Conservation (phyloP, 139 green algal genomes). For the Edaphochlamys debaryana region DNA sequence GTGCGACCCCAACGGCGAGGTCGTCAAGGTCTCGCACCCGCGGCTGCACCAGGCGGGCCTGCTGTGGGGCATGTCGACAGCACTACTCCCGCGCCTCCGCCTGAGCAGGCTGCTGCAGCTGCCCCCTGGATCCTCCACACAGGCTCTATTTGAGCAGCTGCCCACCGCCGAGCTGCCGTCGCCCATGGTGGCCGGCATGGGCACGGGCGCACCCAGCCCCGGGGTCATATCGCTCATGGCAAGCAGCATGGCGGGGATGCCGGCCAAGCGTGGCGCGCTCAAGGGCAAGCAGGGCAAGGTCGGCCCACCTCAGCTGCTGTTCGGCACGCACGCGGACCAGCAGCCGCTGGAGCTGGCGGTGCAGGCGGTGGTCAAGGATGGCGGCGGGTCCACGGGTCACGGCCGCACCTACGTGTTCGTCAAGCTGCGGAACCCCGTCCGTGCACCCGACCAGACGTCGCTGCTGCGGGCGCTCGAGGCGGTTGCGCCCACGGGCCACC, state of each 20-base stretch:
- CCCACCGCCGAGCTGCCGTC: too few relatives aligned
- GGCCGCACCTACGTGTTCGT: slow-evolving; percentile 7
- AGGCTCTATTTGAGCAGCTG: background rate
- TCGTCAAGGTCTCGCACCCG: background rate
- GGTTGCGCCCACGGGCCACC: background rate
- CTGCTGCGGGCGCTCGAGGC: slow-evolving; percentile 18
- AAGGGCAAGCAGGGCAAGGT: slow-evolving; percentile 1
- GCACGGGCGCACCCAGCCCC: background rate
- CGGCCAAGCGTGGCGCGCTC: background rate
- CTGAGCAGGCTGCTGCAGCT: background rate
- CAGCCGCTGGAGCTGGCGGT: background rate
- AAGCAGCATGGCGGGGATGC: too few relatives aligned
- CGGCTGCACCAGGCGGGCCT: slow-evolving; percentile 19
- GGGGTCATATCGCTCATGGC: too few relatives aligned
- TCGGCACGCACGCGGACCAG: slow-evolving; percentile 1
- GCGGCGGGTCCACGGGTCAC: background rate
- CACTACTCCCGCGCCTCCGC: background rate
- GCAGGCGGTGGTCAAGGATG: slow-evolving; percentile 34
- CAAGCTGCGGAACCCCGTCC: background rate
- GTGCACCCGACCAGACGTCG: background rate
- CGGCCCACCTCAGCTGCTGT: slow-evolving; percentile 1
- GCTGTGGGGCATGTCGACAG: background rate
- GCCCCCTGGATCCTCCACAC: background rate
- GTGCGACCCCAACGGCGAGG: slow-evolving; percentile 4
- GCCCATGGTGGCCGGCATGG: too few relatives aligned